These are phyloP conservation scores for Elongisporangium prolatum DNA, from an alignment of 352 stramenopile species.

Conservation along the genomic window DNA sequence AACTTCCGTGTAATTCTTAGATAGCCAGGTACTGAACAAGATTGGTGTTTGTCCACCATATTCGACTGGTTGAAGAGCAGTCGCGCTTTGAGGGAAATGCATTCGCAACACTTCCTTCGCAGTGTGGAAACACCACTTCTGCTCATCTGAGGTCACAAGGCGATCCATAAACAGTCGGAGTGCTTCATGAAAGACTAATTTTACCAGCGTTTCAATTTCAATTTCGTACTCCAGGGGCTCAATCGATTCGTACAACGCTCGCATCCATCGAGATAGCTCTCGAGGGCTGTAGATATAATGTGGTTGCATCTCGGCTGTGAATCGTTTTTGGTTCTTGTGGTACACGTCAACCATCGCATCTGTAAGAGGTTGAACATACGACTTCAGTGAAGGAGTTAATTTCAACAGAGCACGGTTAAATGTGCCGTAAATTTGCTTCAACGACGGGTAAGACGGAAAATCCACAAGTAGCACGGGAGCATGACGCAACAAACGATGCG, in stretches of 20 bases:
- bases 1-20: constrained; percentile 95
- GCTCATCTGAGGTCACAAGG: constrained; percentile 95
- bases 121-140: constrained; percentile 94
- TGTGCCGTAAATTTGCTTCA: constrained; percentile 99
- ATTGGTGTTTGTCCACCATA: constrained; percentile 89
- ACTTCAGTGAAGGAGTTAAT: constrained; percentile 96
- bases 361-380: constrained; percentile 95
- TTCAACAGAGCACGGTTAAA: constrained; percentile 99
- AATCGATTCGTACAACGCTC: constrained; percentile 98
- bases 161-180: constrained; percentile 99
- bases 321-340: constrained; percentile 94
- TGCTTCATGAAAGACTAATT: constrained; percentile 98
- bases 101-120: constrained; percentile 79
- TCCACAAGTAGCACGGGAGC: constrained; percentile 99
- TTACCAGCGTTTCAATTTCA: constrained; percentile 94
- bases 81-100: constrained; percentile 81
- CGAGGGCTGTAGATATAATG: constrained; percentile 99
- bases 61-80: constrained; percentile 62
- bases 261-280: constrained; percentile 99
- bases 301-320: constrained; percentile 90
- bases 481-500: constrained; percentile 97
- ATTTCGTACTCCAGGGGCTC: constrained; percentile 93
- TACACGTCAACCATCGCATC: constrained; percentile 99
- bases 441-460: constrained; percentile 94
- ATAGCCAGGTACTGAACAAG: constrained; percentile 98